Base-by-base conservation (phyloP, 768 basidiomycete species). In the Termitomyces titanicus region DNA sequence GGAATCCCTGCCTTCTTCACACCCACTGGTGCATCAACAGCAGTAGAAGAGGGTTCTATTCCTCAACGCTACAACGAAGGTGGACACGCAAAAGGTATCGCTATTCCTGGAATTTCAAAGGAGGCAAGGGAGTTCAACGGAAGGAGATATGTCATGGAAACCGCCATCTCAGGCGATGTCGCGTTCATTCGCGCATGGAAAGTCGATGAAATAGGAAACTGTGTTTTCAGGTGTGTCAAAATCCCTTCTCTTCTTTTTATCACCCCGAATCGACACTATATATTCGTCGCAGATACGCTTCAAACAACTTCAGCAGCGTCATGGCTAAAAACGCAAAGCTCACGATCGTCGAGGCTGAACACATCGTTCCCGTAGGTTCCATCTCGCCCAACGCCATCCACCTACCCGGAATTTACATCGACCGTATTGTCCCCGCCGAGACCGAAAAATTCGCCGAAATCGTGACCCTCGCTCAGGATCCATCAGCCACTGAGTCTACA, bases 1-100 rank as follows among this genome's bases (percentile, higher is more conserved):
- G 94, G 94, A 48, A 92, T 94, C 56, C 93, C 94, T 17, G 92
- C 88, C n/a, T 94, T 97, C 76, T 95, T 78, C 71, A 96, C 92
- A 5, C 94, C 93, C 15, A 94, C 93, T 0, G 94, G 94, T 15
- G 90, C 91, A 8, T 81, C 81, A 20, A 94, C 92, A 18, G 90
- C 90, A 2, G 82, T 93, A 3, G 89, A 94, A 68, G 73, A 84
- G 45, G 92, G 92, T 1, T 69, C 79, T 3, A 91, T 94, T 63
- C 89, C 92, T 25, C 79, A 88, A 61, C 80, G 86, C 22, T 93
- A 92, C 69, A 86, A 89, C 47, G 76, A 81, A 22, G 89, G 89
- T 18, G 90, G 91, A n/a, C 77, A 84, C 51, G 72, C 77, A 20
- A 79, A 81, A 5, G 88, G 90, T 35, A 76, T 95, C 46, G 81